These are phyloP conservation scores for Candida ipomoeae DNA, from an alignment of 805 yeast species.

Conservation along the genomic window DNA sequence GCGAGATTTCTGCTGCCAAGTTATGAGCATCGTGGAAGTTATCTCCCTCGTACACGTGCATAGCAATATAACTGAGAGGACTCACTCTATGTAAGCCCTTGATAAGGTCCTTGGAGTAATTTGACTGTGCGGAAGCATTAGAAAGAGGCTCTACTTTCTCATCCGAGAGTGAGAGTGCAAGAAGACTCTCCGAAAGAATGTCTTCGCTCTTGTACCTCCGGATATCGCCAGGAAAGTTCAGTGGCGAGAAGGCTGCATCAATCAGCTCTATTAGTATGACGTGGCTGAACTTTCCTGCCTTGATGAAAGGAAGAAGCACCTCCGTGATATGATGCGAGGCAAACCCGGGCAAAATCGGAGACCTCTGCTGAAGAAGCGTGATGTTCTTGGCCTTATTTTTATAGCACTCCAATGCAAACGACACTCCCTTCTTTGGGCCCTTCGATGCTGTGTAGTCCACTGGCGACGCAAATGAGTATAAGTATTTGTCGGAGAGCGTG, in stretches of 20 bases:
- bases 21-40: constrained; percentile 66
- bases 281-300: constrained; percentile 34
- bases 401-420: constrained; percentile 67
- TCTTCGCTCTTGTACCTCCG: constrained; percentile 25
- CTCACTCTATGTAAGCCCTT: constrained; percentile 8
- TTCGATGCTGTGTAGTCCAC: constrained; percentile 41
- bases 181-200: constrained; percentile 28
- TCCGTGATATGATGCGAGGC: constrained; percentile 47
- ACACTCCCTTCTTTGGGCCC: constrained; percentile 33
- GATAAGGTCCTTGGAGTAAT: constrained; percentile 14
- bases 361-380: constrained; percentile 71
- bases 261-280: constrained; percentile 67
- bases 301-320: constrained; percentile 48
- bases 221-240: constrained; percentile 20
- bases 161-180: constrained; percentile 22
- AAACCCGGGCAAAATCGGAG: constrained; percentile 75
- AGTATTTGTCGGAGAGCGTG: constrained; percentile 51
- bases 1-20: constrained; percentile 39
- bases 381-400: constrained; percentile 36
- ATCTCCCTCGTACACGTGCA: constrained; percentile 86
- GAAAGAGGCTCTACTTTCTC: constrained; percentile 5
- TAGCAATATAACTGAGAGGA: constrained; percentile 41
- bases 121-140: constrained; percentile 11
- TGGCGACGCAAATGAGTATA: constrained; percentile 86
- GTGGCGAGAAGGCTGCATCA: constrained; percentile 53